Percentiles rank a stretch among this genome's conserved stretches.
These are phyloP conservation scores for Neoboletus brunneissimus DNA, from an alignment of 768 basidiomycete species.

Conservation along the genomic window DNA sequence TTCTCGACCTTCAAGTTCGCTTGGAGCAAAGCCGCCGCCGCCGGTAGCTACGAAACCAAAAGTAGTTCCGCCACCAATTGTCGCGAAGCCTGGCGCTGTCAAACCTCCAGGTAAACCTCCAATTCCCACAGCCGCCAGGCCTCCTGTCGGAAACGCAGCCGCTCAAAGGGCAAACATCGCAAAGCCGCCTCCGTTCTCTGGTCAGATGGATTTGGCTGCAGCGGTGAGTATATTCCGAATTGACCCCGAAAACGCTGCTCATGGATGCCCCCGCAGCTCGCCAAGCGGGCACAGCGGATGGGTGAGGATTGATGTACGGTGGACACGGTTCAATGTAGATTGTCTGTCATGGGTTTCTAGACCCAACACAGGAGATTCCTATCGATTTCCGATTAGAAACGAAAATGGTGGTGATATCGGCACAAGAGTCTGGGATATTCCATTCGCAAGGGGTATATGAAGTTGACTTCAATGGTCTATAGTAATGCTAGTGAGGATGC, in stretches of 20 bases:
- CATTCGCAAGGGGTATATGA: constrained; percentile 27
- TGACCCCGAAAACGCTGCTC: not conserved
- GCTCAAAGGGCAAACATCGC: constrained; percentile 39
- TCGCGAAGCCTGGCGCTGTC: constrained; percentile 49
- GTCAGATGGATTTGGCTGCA: constrained; percentile 81
- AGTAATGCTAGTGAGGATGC: constrained; percentile 14
- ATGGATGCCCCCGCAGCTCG: constrained; percentile 47
- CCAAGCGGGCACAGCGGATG: constrained; percentile 71
- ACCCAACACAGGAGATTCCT: constrained; percentile 1
- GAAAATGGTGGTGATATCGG: constrained; percentile 13
- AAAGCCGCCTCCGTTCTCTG: constrained; percentile 45
- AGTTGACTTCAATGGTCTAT: constrained; percentile 25
- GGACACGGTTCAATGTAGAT: not conserved
- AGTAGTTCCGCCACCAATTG: constrained; percentile 54
- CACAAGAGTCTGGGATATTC: constrained; percentile 12
- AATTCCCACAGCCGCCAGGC: constrained; percentile 57
- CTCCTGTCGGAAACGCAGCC: constrained; percentile 35
- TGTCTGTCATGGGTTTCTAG: constrained; percentile 1
- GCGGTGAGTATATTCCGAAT: constrained; percentile 48
- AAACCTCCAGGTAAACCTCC: constrained; percentile 59
- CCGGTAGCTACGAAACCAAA: constrained; percentile 66
- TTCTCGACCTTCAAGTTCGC: constrained; percentile 52
- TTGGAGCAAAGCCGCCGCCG: constrained; percentile 53
- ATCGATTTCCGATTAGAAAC: constrained; percentile 13
- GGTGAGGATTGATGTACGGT: constrained; percentile 40